Evolutionary conservation across 2,329 filamentous ascomycete genomes (phyloP), one percentile per base, ranked within the genome.

Genomic region (Aspergillus amoenus): DNA sequence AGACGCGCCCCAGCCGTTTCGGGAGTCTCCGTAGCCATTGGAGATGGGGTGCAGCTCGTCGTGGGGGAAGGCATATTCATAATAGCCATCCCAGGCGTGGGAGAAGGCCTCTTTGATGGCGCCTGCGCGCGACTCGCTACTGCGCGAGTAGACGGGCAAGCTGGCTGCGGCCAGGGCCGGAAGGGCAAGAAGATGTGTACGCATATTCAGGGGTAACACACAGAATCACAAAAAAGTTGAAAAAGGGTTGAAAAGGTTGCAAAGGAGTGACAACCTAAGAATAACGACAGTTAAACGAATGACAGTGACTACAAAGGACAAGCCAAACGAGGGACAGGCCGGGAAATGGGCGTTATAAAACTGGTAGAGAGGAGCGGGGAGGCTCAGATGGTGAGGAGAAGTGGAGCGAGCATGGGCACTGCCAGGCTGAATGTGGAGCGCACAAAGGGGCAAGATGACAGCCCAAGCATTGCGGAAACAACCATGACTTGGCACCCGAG

Each of bases 1-100:
- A 42, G 87, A 92, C 30, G 90, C 90, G 22, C 91, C 91, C 91
- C 91, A 96, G 53, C 85, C 88, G 68, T 93, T 93, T 60, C 89
- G 83, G 54, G 90, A 89, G 71, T 96, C 86, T 21, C 79, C 79
- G 58, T 76, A 88, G 1, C 73, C 74, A 63, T 91, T 90, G 41
- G 81, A 83, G 13, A 90, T 79, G 0, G 91, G 90, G 60, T 79
- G 80, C 9, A 95, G 77, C 44, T 91, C 89, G 70, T 95, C 91
- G 64, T 90, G 84, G 1, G 88, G 89, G 61, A 90, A 93, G 0
- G 90, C 90, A 73, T 90, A 85, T 73, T 84, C 76, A 66, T 84
- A 83, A 70, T 93, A 93, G 2, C 87, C 88, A 57, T 86, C 75
- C 88, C 89, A 93, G 2, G 88, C 87, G 65, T 82, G 81, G 56